Evolutionary conservation across 2,329 filamentous ascomycete genomes (phyloP), one percentile per base, ranked within the genome.

Genomic region (Scolecobasidium constrictum): DNA sequence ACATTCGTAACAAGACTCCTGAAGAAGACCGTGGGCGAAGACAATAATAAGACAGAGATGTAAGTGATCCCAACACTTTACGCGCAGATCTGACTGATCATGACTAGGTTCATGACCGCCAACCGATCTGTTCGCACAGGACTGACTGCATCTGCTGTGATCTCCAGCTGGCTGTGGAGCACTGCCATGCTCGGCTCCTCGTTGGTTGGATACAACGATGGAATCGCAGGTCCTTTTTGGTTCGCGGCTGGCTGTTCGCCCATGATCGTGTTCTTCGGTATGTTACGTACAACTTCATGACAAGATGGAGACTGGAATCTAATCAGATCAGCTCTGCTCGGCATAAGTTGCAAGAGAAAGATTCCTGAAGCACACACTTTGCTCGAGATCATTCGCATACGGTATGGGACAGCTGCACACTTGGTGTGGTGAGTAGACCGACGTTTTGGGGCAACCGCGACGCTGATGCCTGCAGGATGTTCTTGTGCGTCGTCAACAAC

Each of bases 181-280:
- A 74, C 70, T 0, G 68, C 71, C 0, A 63, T 74, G 48, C 56
- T 75, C 1, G 69, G 69, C 1, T 68, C 67, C 7, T 63, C 63
- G 0, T 58, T 72, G 3, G 68, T 74, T 0, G 71, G 71, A 1
- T 75, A 75, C 48, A 64, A 64, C 39, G 73, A 72, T 49, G 73
- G 73, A 0, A 59, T 75, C 2, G 67, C 71, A 2, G 71, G 71
- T 0, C 72, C 72, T 0, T 75, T 77, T 43, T 77, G 38, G 72
- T 77, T 71, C 46, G 71, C 71, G 3, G 71, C 71, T 36, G 73
- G 72, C 2, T 72, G 68, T 39, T 71, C 66, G 7, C 68, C 70
- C 0, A 73, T 73, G 68, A 75, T 75, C 35, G 68, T 72, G 0
- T 72, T 75, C 52, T 74, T 75, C 38, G n/a, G n/a, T n/a, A n/a